Evolutionary conservation across 2,329 filamentous ascomycete genomes (phyloP), one percentile per base, ranked within the genome.

Genomic region (Pseudogymnoascus sp.): DNA sequence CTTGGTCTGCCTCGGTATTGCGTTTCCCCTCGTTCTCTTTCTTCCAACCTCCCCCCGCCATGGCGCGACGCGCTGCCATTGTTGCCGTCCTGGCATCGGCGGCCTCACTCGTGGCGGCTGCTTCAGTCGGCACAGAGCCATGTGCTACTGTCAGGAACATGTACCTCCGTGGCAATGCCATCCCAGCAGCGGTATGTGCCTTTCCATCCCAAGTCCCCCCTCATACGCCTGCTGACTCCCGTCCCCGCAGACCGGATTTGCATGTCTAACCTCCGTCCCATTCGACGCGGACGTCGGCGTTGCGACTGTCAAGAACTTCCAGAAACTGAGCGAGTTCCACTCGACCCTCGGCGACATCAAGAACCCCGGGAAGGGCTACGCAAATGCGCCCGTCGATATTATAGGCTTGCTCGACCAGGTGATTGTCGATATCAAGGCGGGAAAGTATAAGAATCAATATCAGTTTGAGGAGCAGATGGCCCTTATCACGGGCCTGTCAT

Each of bases 301-400:
- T 70, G 96, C 92, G 71, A 85, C 95, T 73, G 99, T 95, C 75
- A 98, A 98, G 90, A 98, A 98, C 84, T 98, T 98, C 87, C 93
- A 98, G 81, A 99, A 98, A 87, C 96, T 93, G 77, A 90, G 90
- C 36, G 90, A 96, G 81, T 98, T 96, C 81, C 95, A 99, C 79
- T 96, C 92, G 68, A 97, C 51, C 0, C 51, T 57, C 23, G 10
- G 7, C 25, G 51, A 57, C 11, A 28, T 57, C 51, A 57, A 57
- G 51, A 57, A 57, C 51, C 51, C 51, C 6, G 51, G 51, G 14
- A 8, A 6, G 7, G 51, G 51, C 23, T 57, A 57, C 51, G 51
- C 23, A 34, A 28, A 28, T 28, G 14, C 66, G 3, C 65, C 65
- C 6, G 65, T 63, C 23, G 69, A 71, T 43, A 65, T 71, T 23